These are phyloP conservation scores for Russula dissimulans DNA, from an alignment of 768 basidiomycete species.

Conservation along the genomic window DNA sequence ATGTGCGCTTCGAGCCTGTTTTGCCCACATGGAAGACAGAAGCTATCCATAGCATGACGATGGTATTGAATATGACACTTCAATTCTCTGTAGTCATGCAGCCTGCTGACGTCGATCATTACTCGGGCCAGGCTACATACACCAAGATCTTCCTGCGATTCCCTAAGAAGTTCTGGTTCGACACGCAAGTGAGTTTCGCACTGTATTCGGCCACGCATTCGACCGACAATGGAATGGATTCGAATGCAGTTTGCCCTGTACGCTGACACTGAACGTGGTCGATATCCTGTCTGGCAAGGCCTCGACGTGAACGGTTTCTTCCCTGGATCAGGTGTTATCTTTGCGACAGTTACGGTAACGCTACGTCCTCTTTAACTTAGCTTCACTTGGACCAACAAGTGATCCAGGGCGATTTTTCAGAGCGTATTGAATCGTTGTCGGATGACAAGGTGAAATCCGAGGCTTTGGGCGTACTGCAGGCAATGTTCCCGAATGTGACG, in stretches of 20 bases:
- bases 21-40: no score
- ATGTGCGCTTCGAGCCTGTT: no score
- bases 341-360: constrained; percentile 40
- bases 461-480: constrained; percentile 41
- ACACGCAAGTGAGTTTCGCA: constrained; percentile 21
- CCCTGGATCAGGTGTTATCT: constrained; percentile 48
- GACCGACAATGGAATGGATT: not conserved
- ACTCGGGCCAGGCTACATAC: not conserved
- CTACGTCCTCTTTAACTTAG: constrained; percentile 21
- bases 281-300: constrained; percentile 60
- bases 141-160: constrained; percentile 12
- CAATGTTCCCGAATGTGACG: constrained; percentile 45
- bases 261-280: constrained; percentile 7
- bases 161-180: constrained; percentile 14
- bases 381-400: not conserved
- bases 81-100: no score
- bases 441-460: constrained; percentile 41
- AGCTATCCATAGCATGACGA: no score
- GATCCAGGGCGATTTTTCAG: constrained; percentile 45
- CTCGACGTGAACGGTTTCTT: constrained; percentile 48
- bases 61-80: no score
- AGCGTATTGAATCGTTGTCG: constrained; percentile 45
- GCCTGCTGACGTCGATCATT: not conserved
- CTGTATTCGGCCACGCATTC: no score
- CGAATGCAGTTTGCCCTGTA: constrained; percentile 6